A percentile compares a stretch with the other conserved stretches of the same genome.
Conservation (phyloP, 1,139 yeast species). For the Taiozyma sp. region DNA sequence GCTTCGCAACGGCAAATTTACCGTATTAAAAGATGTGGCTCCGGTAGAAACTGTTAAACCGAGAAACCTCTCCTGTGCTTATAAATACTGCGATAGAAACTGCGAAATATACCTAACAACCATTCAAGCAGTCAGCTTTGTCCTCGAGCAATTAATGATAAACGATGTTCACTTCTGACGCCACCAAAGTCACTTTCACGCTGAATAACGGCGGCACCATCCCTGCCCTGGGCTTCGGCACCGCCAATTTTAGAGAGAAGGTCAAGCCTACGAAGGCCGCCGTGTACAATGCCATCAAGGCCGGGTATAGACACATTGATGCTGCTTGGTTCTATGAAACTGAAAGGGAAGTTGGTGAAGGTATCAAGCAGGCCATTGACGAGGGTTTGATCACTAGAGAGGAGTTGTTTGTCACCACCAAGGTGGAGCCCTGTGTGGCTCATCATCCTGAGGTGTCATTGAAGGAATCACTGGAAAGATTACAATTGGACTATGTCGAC, state of each 20-base stretch:
- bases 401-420: slow-evolving; percentile 52
- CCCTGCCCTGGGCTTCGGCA: slow-evolving; percentile 58
- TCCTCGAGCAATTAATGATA: too few relatives aligned
- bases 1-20: too few relatives aligned
- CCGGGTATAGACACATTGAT: slow-evolving; percentile 49
- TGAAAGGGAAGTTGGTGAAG: slow-evolving; percentile 44
- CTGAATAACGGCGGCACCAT: slow-evolving; percentile 46
- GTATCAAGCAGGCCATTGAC: slow-evolving; percentile 39
- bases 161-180: slow-evolving; percentile 5
- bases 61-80: background rate
- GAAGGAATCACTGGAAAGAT: slow-evolving; percentile 31
- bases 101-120: background rate
- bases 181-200: slow-evolving; percentile 29
- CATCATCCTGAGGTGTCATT: slow-evolving; percentile 31
- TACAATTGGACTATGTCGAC: slow-evolving; percentile 53
- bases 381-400: slow-evolving; percentile 46
- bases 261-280: slow-evolving; percentile 28
- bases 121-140: background rate
- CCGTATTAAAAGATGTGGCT: background rate
- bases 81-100: background rate
- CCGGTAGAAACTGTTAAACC: background rate
- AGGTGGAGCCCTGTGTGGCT: slow-evolving; percentile 46
- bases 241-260: slow-evolving; percentile 38
- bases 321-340: slow-evolving; percentile 48
- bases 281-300: slow-evolving; percentile 41